These are phyloP conservation scores for Pezicula neosporulosa DNA, from an alignment of 2,329 filamentous ascomycete species.

Conservation along the genomic window DNA sequence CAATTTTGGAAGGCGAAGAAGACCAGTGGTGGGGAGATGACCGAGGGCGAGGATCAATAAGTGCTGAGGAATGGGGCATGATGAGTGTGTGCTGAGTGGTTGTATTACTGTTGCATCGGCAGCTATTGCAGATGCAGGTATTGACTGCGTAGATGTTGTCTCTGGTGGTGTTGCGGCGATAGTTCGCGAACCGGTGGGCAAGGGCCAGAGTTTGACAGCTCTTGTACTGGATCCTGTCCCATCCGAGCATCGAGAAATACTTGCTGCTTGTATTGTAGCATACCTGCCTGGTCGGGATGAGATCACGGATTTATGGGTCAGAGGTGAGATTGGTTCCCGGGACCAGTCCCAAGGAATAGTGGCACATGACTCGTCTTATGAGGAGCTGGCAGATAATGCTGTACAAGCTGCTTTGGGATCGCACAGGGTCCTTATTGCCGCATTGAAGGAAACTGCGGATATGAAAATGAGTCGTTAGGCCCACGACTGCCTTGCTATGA, in stretches of 20 bases:
- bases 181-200: slow-evolving; percentile 43
- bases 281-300: slow-evolving; percentile 87
- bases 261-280: slow-evolving; percentile 84
- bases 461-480: slow-evolving; percentile 22
- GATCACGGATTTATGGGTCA: slow-evolving; percentile 92
- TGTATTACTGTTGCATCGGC: slow-evolving; percentile 94
- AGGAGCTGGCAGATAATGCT: slow-evolving; percentile 58
- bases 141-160: slow-evolving; percentile 91
- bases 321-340: slow-evolving; percentile 55
- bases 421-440: slow-evolving; percentile 56
- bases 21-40: slow-evolving; percentile 63
- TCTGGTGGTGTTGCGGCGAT: slow-evolving; percentile 86
- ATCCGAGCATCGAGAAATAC: slow-evolving; percentile 71
- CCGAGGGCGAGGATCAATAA: slow-evolving; percentile 42
- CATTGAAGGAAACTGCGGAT: slow-evolving; percentile 54
- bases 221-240: slow-evolving; percentile 79
- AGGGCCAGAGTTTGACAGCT: slow-evolving; percentile 31
- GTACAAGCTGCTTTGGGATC: slow-evolving; percentile 59
- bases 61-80: slow-evolving; percentile 73
- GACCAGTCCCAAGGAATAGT: slow-evolving; percentile 33
- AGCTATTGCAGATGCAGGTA: slow-evolving; percentile 89
- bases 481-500: background rate
- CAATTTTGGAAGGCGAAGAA: slow-evolving; percentile 89
- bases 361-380: slow-evolving; percentile 36
- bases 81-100: slow-evolving; percentile 86